These are phyloP conservation scores for Haberlea rhodopensis DNA, from an alignment of 257 asterid species.

Conservation along the genomic window DNA sequence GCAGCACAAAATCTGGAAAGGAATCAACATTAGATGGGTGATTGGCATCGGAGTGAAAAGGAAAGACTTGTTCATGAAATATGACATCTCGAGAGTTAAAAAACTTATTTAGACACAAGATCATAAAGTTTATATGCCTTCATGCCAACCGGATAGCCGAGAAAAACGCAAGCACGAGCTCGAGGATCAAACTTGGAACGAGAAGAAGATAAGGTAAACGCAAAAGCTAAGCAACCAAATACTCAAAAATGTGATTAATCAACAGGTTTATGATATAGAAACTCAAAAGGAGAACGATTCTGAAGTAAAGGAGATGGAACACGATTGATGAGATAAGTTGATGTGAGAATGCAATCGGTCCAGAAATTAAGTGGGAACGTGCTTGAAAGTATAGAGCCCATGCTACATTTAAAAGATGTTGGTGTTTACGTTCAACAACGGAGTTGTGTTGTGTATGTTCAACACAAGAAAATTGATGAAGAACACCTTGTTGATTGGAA, in stretches of 20 bases:
- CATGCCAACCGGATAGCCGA: not conserved
- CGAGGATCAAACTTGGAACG: not conserved
- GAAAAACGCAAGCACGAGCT: not conserved
- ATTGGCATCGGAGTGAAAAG: not conserved
- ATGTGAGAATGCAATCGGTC: not conserved
- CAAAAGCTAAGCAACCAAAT: not conserved
- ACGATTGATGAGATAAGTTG: not conserved
- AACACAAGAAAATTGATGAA: not conserved
- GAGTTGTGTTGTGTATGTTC: too few species aligned
- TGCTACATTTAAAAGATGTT: too few species aligned
- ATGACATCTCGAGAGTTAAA: not conserved
- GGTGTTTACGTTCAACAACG: too few species aligned
- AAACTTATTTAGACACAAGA: not conserved
- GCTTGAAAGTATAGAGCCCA: not conserved
- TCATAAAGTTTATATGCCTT: not conserved
- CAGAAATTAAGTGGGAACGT: not conserved
- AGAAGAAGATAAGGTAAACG: not conserved
- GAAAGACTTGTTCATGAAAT: too few species aligned
- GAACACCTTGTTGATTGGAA: not conserved
- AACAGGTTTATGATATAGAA: too few species aligned
- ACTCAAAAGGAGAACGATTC: too few species aligned
- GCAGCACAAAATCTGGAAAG: too few species aligned
- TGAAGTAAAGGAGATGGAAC: too few species aligned
- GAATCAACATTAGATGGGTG: not conserved
- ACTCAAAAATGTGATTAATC: not conserved